Evolutionary conservation across 768 basidiomycete genomes (phyloP).

Genomic region (Panaeolus papilionaceus): DNA sequence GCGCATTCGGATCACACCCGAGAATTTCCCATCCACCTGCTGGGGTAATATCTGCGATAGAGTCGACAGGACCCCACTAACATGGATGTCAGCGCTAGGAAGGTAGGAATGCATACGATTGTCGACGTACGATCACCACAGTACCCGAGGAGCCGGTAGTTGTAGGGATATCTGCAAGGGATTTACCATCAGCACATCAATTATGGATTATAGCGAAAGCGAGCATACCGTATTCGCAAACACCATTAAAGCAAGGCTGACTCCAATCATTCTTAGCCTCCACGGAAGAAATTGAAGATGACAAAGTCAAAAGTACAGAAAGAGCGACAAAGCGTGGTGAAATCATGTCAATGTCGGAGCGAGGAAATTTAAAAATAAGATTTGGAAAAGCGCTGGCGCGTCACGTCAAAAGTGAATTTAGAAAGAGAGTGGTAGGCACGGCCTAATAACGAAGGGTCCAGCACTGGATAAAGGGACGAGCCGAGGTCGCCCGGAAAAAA

Average conservation of each 20-base stretch:
- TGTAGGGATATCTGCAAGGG: conserved; percentile 19
- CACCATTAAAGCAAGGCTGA: conserved; percentile 24
- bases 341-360: background rate
- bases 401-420: conserved; percentile 1
- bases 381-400: conserved; percentile 5
- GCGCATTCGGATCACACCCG: conserved; percentile 37
- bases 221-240: conserved; percentile 25
- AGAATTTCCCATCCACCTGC: conserved; percentile 48
- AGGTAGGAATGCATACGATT: background rate
- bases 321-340: conserved; percentile 14
- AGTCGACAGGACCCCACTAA: conserved; percentile 31
- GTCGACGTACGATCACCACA: conserved; percentile 21
- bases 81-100: background rate
- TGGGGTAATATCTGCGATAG: conserved; percentile 44
- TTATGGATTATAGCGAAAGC: background rate
- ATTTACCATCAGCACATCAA: background rate
- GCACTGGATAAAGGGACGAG: background rate
- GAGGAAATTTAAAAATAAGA: conserved; percentile 6
- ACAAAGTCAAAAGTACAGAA: conserved; percentile 4
- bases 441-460: background rate
- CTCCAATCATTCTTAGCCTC: conserved; percentile 25
- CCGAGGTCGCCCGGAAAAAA: background rate
- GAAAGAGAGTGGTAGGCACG: conserved; percentile 6
- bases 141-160: conserved; percentile 18
- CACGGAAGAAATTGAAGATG: conserved; percentile 5